Evolutionary conservation across 2,329 filamentous ascomycete genomes (phyloP).

Genomic region (Plectosphaerella plurivora): DNA sequence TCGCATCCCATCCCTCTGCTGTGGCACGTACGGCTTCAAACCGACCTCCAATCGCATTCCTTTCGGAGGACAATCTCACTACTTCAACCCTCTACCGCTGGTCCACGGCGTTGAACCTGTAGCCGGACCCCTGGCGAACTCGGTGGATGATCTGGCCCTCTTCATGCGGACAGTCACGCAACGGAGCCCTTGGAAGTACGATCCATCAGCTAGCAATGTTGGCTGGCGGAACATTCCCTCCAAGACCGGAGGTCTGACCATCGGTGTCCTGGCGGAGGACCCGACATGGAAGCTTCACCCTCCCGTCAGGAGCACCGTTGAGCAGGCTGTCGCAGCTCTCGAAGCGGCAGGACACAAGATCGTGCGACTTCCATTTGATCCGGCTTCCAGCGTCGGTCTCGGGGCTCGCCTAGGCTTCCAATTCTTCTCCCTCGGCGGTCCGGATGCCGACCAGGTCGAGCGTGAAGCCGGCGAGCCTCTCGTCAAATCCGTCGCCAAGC

Average conservation of each 20-base stretch:
- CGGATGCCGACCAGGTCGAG: constrained; percentile 26
- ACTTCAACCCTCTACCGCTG: constrained; percentile 4
- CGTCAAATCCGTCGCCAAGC: constrained; percentile 29
- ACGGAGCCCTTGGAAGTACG: constrained; percentile 38
- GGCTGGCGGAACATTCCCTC: constrained; percentile 37
- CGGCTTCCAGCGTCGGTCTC: constrained; percentile 20
- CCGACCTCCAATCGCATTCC: constrained; percentile 29
- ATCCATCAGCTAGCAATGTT: constrained; percentile 31
- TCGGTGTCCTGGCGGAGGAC: constrained; percentile 46
- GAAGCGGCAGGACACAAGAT: constrained; percentile 39
- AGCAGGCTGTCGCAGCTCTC: constrained; percentile 31
- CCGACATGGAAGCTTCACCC: constrained; percentile 44
- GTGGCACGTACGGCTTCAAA: constrained; percentile 36
- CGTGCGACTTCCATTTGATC: constrained; percentile 23
- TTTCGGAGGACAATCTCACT: constrained; percentile 4
- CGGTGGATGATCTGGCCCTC: constrained; percentile 31
- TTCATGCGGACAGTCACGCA: constrained; percentile 35
- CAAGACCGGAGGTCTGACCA: constrained; percentile 24
- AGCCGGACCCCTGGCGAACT: constrained; percentile 37
- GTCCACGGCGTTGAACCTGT: constrained; percentile 26
- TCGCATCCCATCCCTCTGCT: constrained; percentile 37
- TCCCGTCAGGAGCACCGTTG: constrained; percentile 40
- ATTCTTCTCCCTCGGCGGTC: constrained; percentile 28
- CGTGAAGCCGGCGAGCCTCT: constrained; percentile 33
- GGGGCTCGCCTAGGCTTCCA: constrained; percentile 29